Evolutionary conservation across 1,284 basidiomycete species (phyloP).

Genomic region (Malassezia slooffiae): DNA sequence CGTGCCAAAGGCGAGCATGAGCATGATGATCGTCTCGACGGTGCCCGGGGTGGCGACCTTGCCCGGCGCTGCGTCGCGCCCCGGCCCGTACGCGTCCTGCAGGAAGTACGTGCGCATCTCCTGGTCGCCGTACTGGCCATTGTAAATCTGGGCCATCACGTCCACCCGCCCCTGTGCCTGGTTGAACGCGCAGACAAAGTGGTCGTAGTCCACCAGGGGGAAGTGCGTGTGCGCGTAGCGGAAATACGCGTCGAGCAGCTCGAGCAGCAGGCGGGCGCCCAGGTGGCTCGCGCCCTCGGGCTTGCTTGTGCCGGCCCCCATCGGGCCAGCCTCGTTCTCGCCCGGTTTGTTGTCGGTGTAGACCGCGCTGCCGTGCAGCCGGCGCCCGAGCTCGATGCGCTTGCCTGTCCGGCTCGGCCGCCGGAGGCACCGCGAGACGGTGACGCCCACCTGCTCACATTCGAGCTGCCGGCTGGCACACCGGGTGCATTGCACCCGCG

Average conservation of each 20-base stretch:
- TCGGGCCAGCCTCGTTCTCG: background rate
- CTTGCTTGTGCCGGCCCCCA: no score
- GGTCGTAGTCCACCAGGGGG: constrained; percentile 33
- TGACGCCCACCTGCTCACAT: constrained; percentile 31
- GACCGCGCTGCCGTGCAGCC: constrained; percentile 29
- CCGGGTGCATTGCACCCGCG: constrained; percentile 26
- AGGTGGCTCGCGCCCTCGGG: no score
- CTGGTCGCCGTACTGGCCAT: constrained; percentile 25
- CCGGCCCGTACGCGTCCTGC: constrained; percentile 2
- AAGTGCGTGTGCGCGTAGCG: constrained; percentile 34
- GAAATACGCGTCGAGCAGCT: constrained; percentile 36
- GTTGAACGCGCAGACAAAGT: constrained; percentile 36
- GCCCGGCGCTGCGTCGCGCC: background rate
- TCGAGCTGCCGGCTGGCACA: constrained; percentile 29
- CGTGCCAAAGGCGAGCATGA: constrained; percentile 36
- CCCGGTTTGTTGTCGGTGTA: background rate
- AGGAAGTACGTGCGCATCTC: constrained; percentile 9
- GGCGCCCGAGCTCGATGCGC: constrained; percentile 40
- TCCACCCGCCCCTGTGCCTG: constrained; percentile 28
- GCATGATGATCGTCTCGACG: constrained; percentile 30
- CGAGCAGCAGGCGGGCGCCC: background rate
- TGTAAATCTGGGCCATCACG: constrained; percentile 38
- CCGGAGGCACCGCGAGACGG: constrained; percentile 31
- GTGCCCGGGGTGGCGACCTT: constrained; percentile 21
- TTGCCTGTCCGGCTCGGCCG: constrained; percentile 40